These are phyloP conservation scores for Kalanchoe fedtschenkoi DNA, from an alignment of 164 flowering plant genomes.

Conservation along the genomic window DNA sequence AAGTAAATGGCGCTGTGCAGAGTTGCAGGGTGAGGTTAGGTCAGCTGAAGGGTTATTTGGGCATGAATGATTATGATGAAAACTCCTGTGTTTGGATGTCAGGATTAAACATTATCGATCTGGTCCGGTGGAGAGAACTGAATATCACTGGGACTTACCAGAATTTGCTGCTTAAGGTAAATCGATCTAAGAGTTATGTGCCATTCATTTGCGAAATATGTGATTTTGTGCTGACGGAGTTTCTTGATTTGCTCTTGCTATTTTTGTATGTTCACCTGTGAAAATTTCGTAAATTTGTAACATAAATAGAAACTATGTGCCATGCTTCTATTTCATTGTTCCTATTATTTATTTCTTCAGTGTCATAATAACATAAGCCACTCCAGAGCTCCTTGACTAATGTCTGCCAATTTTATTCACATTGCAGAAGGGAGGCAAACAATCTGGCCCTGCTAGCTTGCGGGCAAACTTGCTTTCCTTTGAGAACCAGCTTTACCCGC, in stretches of 20 bases:
- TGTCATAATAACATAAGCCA: too few relatives aligned
- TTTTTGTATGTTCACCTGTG: too few relatives aligned
- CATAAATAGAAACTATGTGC: too few relatives aligned
- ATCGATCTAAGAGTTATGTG: constrained; percentile 8
- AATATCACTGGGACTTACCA: constrained; percentile 41
- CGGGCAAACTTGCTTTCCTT: constrained; percentile 60
- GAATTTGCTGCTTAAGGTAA: constrained; percentile 44
- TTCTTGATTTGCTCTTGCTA: background rate
- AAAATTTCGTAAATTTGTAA: too few relatives aligned
- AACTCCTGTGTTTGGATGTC: constrained; percentile 87
- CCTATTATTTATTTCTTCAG: too few relatives aligned
- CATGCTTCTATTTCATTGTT: too few relatives aligned
- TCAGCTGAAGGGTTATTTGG: constrained; percentile 44
- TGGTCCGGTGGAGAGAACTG: constrained; percentile 65
- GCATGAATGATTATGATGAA: constrained; percentile 17
- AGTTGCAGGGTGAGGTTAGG: constrained; percentile 52
- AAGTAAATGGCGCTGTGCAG: constrained; percentile 71
- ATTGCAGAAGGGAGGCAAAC: constrained; percentile 7
- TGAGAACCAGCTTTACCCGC: constrained; percentile 43
- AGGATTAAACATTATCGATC: constrained; percentile 80
- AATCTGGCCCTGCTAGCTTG: constrained; percentile 26
- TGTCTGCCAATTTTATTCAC: constrained; percentile 1
- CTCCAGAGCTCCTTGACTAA: background rate
- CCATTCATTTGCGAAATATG: background rate
- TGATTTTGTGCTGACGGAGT: background rate